Conservation (phyloP, 1,139 yeast genomes). For the Kluyveromyces marxianus region DNA sequence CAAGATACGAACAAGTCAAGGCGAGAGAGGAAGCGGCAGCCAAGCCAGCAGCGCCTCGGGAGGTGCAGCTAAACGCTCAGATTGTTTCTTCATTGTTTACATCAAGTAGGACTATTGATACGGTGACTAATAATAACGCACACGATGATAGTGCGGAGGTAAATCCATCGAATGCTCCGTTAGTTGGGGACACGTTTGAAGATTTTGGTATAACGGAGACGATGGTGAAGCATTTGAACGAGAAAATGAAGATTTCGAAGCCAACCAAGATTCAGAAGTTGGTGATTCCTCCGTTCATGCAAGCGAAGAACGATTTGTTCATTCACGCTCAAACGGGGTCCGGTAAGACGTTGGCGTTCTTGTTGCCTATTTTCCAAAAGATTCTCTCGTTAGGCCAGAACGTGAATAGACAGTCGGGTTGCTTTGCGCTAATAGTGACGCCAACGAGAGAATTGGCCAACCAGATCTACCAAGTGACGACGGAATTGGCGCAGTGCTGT, state of each 20-base stretch:
- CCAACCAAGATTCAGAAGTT: constrained; percentile 86
- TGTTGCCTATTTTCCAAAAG: constrained; percentile 61
- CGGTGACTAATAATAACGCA: constrained; percentile 22
- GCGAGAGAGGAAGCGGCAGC: constrained; percentile 8
- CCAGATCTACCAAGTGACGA: constrained; percentile 82
- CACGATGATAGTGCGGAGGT: constrained; percentile 29
- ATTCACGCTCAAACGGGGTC: constrained; percentile 96
- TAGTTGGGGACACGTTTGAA: constrained; percentile 54
- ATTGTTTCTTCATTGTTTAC: constrained; percentile 83
- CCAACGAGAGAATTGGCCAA: constrained; percentile 93
- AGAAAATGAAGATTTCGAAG: constrained; percentile 49
- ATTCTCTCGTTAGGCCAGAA: constrained; percentile 41
- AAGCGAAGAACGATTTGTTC: constrained; percentile 47
- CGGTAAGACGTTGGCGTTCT: constrained; percentile 84
- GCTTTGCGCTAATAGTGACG: constrained; percentile 78
- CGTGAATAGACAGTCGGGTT: constrained; percentile 62
- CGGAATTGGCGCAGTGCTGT: constrained; percentile 60
- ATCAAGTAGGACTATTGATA: constrained; percentile 44
- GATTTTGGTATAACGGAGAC: constrained; percentile 59
- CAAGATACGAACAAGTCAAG: constrained; percentile 4
- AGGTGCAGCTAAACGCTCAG: constrained; percentile 16
- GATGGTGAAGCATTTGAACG: constrained; percentile 48
- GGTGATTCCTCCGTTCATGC: constrained; percentile 64
- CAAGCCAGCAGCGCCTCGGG: constrained; percentile 9
- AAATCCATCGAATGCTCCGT: constrained; percentile 69